phyloP scores from a whole-genome alignment of 495 filamentous ascomycete genomes.

The Tuber indicum region DNA sequence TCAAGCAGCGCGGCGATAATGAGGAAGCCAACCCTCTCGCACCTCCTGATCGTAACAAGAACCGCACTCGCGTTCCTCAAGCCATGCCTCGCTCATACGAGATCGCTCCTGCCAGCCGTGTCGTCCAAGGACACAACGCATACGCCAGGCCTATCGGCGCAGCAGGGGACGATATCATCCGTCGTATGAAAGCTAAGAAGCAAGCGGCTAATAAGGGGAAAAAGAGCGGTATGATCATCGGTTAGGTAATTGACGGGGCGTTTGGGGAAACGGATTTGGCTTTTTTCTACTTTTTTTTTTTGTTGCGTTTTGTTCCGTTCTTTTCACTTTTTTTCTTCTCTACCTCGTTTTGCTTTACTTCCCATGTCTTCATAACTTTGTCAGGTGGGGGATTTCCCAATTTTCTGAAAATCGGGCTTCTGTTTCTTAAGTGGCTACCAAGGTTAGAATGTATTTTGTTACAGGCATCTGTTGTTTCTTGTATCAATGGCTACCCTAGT shows the following conservation, averaged over 20 bases:
- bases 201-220: constrained; percentile 35
- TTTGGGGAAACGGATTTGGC: constrained; percentile 20
- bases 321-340: background rate
- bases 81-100: constrained; percentile 41
- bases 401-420: background rate
- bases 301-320: constrained; percentile 1
- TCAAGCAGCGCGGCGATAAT: constrained; percentile 25
- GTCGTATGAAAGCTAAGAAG: constrained; percentile 42
- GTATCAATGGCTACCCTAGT: background rate
- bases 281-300: constrained; percentile 7
- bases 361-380: background rate
- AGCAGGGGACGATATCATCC: constrained; percentile 39
- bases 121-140: constrained; percentile 30
- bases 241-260: constrained; percentile 25
- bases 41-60: constrained; percentile 33
- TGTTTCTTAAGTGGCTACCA: background rate
- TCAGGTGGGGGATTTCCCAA: background rate
- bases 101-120: constrained; percentile 33
- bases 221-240: constrained; percentile 39
- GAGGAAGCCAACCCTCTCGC: constrained; percentile 37
- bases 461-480: background rate
- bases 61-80: constrained; percentile 37
- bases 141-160: constrained; percentile 36
- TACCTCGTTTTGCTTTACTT: background rate
- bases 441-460: constrained; percentile 2